Base-by-base conservation (phyloP, 441 rosid species). In the Populus hybrid region DNA sequence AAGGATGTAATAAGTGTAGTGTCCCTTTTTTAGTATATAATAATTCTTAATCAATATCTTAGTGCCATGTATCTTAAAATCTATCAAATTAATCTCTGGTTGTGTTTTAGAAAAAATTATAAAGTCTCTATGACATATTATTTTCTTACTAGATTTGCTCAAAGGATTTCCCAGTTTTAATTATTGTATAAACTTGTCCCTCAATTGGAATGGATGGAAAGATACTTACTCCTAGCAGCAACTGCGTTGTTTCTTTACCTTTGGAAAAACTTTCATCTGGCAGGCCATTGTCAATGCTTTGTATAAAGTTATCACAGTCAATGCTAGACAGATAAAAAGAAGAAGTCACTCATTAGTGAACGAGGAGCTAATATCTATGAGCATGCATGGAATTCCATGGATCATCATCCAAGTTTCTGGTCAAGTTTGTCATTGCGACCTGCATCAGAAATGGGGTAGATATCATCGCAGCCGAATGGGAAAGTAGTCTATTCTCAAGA, bases 401-500 rank as follows among this genome's bases (percentile, higher is more conserved):
- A 82, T 78, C 80, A 70, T 14, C 79, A 80, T 69, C 75, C 78
- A 76, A 85, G 80, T 73, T 74, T 81, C 57, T 65, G 76, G 82
- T 83, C 84, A 59, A 84, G 81, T 83, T 81, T 78, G 66, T 77
- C 79, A 50, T 70, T 73, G 75, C 83, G 77, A 76, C 79, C 78
- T 28, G 76, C 72, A 72, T 82, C 86, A 78, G 84, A 42, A 81
- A 73, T 75, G 63, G 73, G 73, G 73, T 77, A 73, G 79, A 76
- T 61, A 57, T 70, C 70, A 73, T 76, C 84, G 80, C 78, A 38
- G 67, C 81, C 36, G 85, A 79, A 75, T 86, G 84, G 81, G 94
- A 92, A 82, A 90, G 87, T 81, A 88, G 91, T 82, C 89, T 90
- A 36, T 92, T 92, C 84, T 75, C 20, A 46, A 90, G 93, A 86